These are phyloP conservation scores for Candida mesenterica DNA, from an alignment of 1,139 yeast genomes.

Conservation along the genomic window DNA sequence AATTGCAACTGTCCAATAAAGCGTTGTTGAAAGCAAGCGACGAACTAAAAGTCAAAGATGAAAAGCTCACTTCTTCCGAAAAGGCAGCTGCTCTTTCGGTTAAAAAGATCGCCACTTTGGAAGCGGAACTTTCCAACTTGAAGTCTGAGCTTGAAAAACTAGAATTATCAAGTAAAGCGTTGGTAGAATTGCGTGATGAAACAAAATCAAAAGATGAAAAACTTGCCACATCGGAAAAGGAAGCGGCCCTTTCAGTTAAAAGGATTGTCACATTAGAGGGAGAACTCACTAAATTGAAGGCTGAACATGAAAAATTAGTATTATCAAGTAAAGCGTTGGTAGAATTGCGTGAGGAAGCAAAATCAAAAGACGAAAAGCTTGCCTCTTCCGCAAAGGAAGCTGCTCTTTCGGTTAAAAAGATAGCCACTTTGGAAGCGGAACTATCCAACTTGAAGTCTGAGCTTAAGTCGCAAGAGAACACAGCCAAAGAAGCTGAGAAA, in stretches of 20 bases:
- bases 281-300: neutral
- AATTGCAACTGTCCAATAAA: neutral
- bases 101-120: neutral
- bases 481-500: constrained; percentile 2
- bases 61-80: no score
- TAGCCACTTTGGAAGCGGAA: neutral
- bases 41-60: neutral
- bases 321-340: neutral
- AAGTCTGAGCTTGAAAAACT: neutral
- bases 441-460: neutral
- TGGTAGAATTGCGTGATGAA: neutral
- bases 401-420: neutral
- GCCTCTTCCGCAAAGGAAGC: neutral
- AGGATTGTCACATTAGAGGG: neutral
- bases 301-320: neutral
- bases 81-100: neutral
- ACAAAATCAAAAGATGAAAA: neutral
- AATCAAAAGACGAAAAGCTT: constrained; percentile 3
- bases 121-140: neutral
- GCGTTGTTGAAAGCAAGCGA: neutral
- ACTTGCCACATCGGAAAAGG: neutral
- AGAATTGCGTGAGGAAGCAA: neutral
- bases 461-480: constrained; percentile 5
- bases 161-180: neutral
- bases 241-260: neutral